These are phyloP conservation scores for Globisporangium irregulare DNA, from an alignment of 352 stramenopile genomes.

Conservation along the genomic window DNA sequence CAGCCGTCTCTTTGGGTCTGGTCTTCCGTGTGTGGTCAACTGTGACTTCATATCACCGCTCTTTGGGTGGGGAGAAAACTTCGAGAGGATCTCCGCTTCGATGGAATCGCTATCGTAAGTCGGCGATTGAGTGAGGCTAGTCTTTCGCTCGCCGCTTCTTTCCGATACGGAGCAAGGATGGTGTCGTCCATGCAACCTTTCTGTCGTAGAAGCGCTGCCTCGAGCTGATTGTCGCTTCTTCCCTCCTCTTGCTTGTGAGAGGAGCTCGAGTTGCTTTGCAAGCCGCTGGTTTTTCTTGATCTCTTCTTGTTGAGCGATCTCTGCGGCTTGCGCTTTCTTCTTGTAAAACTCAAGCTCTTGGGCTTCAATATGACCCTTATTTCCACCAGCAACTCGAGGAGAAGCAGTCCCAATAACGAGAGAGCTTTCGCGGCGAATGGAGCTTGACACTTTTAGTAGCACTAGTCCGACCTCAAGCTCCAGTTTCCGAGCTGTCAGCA, in stretches of 20 bases:
- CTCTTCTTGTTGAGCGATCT: constrained; percentile 26
- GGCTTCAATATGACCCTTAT: not conserved
- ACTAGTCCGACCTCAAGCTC: constrained; percentile 45
- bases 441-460: not conserved
- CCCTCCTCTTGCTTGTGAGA: constrained; percentile 6
- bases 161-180: not conserved
- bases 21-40: not conserved
- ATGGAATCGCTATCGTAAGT: constrained; percentile 23
- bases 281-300: constrained; percentile 22
- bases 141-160: no score
- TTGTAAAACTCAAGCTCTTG: constrained; percentile 26
- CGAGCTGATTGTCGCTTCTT: not conserved
- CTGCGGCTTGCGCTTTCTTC: constrained; percentile 25
- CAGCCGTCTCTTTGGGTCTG: not conserved
- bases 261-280: constrained; percentile 27
- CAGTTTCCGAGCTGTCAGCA: constrained; percentile 35
- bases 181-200: not conserved
- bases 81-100: constrained; percentile 34
- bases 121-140: not conserved
- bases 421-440: not conserved
- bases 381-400: not conserved
- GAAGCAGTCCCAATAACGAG: not conserved
- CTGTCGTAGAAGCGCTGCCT: not conserved
- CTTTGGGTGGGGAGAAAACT: constrained; percentile 16
- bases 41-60: not conserved